phyloP scores from a whole-genome alignment of 169 alveolate genomes.

The Cryptosporidium muris region DNA sequence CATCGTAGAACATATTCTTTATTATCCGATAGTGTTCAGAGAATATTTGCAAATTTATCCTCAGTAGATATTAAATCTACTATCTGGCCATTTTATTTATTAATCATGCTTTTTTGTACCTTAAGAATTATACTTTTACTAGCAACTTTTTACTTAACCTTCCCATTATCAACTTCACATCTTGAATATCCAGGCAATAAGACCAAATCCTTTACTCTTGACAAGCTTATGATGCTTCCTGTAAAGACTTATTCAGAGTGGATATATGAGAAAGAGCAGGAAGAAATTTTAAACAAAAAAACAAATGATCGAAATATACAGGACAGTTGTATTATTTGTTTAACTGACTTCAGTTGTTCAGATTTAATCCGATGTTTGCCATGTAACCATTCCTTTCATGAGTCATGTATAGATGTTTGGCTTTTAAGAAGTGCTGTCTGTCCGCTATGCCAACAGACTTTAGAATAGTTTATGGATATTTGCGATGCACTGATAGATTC shows the following conservation, averaged over 20 bases:
- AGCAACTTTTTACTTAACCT: constrained; percentile 43
- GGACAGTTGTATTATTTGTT: constrained; percentile 71
- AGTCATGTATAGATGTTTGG: constrained; percentile 82
- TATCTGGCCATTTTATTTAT: constrained; percentile 38
- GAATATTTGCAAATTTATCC: background rate
- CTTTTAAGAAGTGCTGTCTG: constrained; percentile 77
- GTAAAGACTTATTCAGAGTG: constrained; percentile 58
- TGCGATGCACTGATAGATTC: no score
- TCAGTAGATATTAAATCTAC: constrained; percentile 34
- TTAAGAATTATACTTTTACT: constrained; percentile 38
- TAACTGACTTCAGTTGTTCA: constrained; percentile 22
- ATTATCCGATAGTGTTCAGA: constrained; percentile 4
- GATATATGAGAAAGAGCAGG: constrained; percentile 17
- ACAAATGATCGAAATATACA: constrained; percentile 10
- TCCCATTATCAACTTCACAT: constrained; percentile 32
- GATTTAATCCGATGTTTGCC: constrained; percentile 79
- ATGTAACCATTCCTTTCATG: constrained; percentile 82
- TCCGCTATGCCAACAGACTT: constrained; percentile 73
- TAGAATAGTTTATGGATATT: background rate
- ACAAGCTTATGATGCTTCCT: constrained; percentile 35
- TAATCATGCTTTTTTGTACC: constrained; percentile 45
- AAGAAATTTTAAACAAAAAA: background rate
- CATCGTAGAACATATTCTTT: background rate
- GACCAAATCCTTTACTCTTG: constrained; percentile 19
- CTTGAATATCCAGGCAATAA: constrained; percentile 39